Evolutionary conservation across 768 basidiomycete species (phyloP).

Genomic region (Naganishia randhawae): DNA sequence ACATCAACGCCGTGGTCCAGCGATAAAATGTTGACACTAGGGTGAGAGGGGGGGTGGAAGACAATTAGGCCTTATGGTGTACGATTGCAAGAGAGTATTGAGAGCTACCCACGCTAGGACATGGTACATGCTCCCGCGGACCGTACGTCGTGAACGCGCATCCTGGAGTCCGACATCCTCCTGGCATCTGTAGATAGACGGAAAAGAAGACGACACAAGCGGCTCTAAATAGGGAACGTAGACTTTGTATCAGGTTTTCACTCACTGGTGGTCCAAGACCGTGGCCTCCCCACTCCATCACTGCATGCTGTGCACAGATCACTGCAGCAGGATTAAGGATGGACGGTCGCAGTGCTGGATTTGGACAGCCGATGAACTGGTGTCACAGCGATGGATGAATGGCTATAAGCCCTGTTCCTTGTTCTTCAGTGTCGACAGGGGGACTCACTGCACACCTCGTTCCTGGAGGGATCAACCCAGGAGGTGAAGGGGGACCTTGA

Average conservation of each 20-base stretch:
- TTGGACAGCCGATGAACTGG: conserved; percentile 20
- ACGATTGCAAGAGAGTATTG: too few species aligned
- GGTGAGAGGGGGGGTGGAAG: too few species aligned
- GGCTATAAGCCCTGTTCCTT: not conserved
- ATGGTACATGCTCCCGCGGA: conserved; percentile 7
- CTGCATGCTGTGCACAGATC: conserved; percentile 13
- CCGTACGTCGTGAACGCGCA: conserved; percentile 17
- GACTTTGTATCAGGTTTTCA: not conserved
- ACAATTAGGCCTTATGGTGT: too few species aligned
- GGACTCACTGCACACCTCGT: conserved; percentile 10
- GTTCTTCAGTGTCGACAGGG: too few species aligned
- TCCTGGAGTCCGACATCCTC: conserved; percentile 9
- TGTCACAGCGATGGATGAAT: not conserved
- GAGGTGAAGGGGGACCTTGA: not conserved
- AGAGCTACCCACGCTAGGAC: conserved; percentile 14
- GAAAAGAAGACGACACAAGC: not conserved
- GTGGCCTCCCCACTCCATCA: conserved; percentile 13
- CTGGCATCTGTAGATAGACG: not conserved
- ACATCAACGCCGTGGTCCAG: too few species aligned
- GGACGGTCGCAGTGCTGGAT: conserved; percentile 11
- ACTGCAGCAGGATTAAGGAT: not conserved
- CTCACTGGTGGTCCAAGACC: conserved; percentile 1
- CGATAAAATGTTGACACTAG: too few species aligned
- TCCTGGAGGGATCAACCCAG: conserved; percentile 7
- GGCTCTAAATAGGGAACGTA: not conserved